Percentiles rank a stretch among this genome's conserved stretches.
Evolutionary conservation across 2,329 filamentous ascomycete species (phyloP).

Genomic region (Sporothrix euskadiensis): DNA sequence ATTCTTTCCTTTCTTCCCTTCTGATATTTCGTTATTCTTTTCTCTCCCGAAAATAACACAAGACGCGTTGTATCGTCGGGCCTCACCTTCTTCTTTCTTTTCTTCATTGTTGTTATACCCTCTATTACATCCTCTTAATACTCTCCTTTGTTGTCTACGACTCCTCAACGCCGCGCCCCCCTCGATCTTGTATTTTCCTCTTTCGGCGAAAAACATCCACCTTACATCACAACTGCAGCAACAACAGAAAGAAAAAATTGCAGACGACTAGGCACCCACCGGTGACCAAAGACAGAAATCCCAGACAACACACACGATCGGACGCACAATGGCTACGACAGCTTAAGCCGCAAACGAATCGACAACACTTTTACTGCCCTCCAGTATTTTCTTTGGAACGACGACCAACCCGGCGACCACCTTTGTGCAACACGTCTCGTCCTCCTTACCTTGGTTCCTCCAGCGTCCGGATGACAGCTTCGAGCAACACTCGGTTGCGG

Average conservation of each 20-base stretch:
- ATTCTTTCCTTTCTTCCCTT: not conserved
- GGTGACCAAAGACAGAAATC: not conserved
- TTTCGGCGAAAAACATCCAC: constrained; percentile 3
- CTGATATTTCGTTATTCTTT: not conserved
- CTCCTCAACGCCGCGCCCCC: not conserved
- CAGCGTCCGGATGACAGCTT: constrained; percentile 17
- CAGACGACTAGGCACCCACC: not conserved
- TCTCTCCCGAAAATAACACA: not conserved
- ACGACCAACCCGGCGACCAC: not conserved
- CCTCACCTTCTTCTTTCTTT: not conserved
- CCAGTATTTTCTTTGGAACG: not conserved
- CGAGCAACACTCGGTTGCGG: constrained; percentile 8
- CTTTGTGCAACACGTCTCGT: not conserved
- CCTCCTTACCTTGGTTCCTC: constrained; percentile 4
- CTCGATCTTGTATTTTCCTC: constrained; percentile 16
- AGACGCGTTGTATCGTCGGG: not conserved
- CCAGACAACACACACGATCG: not conserved
- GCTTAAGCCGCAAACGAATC: constrained; percentile 1
- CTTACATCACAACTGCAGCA: constrained; percentile 12
- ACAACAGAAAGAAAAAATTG: not conserved
- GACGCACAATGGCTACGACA: constrained; percentile 6
- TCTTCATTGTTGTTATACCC: constrained; percentile 3
- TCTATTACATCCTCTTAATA: constrained; percentile 6
- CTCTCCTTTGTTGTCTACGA: not conserved
- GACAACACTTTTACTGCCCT: not conserved